Percentiles rank a stretch among this genome's conserved stretches.
These are phyloP conservation scores for Athelia sp. DNA, from an alignment of 1,284 basidiomycete genomes.

Conservation along the genomic window DNA sequence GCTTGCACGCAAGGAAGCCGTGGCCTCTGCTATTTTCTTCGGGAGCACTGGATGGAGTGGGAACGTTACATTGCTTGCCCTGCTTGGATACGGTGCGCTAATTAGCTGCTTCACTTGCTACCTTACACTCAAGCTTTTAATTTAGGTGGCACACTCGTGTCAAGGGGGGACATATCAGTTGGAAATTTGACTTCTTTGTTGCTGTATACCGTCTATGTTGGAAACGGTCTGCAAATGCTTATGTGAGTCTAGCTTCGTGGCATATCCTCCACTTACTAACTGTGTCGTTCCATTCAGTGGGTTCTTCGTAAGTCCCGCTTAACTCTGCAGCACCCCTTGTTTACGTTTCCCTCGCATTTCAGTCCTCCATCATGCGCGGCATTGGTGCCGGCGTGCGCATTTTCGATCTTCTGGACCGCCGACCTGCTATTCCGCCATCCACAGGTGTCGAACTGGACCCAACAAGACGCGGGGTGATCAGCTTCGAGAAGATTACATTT, in stretches of 20 bases:
- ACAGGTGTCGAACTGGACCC: slow-evolving; percentile 53
- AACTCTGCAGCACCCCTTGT: background rate
- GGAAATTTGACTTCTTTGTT: slow-evolving; percentile 89
- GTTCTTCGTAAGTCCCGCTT: slow-evolving; percentile 45
- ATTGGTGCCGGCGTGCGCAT: slow-evolving; percentile 91
- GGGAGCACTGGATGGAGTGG: slow-evolving; percentile 93
- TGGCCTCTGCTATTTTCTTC: slow-evolving; percentile 90
- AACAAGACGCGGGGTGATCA: slow-evolving; percentile 59
- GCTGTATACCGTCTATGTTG: slow-evolving; percentile 91
- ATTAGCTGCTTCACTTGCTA: background rate
- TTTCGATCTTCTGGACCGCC: slow-evolving; percentile 87
- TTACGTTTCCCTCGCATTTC: slow-evolving; percentile 1
- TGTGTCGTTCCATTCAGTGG: slow-evolving; percentile 31
- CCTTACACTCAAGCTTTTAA: background rate
- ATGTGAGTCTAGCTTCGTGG: slow-evolving; percentile 45
- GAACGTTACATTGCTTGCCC: slow-evolving; percentile 85
- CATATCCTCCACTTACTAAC: background rate
- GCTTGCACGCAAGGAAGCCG: slow-evolving; percentile 84
- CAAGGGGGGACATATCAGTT: slow-evolving; percentile 82
- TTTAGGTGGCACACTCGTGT: slow-evolving; percentile 85
- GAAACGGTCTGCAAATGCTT: slow-evolving; percentile 74
- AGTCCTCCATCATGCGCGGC: slow-evolving; percentile 85
- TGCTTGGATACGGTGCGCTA: slow-evolving; percentile 81
- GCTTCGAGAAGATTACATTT: slow-evolving; percentile 79
- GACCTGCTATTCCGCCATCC: slow-evolving; percentile 65